Conservation (phyloP, 305 asterid genomes). For the Fraxinus nigra region DNA sequence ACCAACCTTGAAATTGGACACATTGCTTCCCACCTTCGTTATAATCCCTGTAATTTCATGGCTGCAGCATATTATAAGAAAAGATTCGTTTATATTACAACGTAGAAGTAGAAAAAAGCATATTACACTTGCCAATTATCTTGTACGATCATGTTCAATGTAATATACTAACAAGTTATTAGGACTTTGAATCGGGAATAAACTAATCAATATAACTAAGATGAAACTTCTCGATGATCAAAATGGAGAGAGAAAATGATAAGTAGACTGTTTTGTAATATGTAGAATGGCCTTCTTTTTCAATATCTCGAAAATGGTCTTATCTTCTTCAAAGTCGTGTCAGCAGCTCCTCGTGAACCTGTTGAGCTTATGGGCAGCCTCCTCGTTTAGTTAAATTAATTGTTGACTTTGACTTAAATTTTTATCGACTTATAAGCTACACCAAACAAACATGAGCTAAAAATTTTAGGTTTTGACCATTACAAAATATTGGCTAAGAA, state of each 20-base stretch:
- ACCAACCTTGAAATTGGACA: conserved; percentile 63
- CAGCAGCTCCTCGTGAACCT: not conserved
- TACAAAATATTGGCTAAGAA: not conserved
- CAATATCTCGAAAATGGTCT: not conserved
- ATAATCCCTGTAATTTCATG: conserved; percentile 81
- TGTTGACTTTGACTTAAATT: too few species aligned
- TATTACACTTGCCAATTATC: not conserved
- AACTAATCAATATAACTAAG: not conserved
- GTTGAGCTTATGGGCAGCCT: not conserved
- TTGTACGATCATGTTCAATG: not conserved
- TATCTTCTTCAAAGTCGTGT: not conserved
- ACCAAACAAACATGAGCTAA: not conserved
- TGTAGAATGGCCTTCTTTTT: not conserved
- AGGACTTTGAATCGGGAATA: not conserved
- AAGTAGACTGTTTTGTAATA: not conserved
- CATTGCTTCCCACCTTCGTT: conserved; percentile 72
- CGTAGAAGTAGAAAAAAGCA: not conserved
- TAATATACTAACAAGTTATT: not conserved
- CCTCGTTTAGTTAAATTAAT: not conserved
- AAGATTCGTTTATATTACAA: not conserved
- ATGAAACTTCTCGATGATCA: not conserved
- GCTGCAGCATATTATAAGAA: conserved; percentile 29
- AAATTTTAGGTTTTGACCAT: not conserved
- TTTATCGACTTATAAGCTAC: not conserved
- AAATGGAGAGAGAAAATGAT: not conserved